Evolutionary conservation across 345 rosid genomes (phyloP).

Genomic region (Salix koriyanagi): DNA sequence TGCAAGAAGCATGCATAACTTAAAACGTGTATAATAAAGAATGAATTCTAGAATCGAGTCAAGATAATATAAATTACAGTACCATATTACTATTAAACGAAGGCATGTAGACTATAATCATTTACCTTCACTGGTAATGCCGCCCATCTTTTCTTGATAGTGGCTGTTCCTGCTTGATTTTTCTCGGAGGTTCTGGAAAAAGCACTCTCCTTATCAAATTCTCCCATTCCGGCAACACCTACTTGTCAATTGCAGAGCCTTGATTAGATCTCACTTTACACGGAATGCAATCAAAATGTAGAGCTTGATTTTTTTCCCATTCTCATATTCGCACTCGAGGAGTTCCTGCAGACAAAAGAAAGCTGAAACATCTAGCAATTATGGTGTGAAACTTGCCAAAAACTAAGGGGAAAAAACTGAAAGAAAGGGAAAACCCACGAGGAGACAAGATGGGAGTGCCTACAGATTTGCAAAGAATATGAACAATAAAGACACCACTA

Average conservation of each 20-base stretch:
- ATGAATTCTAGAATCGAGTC: not conserved
- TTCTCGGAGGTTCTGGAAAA: conserved; percentile 5
- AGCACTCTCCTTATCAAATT: conserved; percentile 13
- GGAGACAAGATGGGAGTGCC: too few relatives aligned
- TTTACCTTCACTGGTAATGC: conserved; percentile 15
- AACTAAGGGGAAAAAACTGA: too few relatives aligned
- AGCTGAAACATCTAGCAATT: not conserved
- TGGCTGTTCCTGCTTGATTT: conserved; percentile 7
- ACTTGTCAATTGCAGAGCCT: conserved; percentile 9
- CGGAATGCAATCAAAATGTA: not conserved
- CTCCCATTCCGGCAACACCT: conserved; percentile 16
- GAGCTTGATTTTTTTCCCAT: conserved; percentile 8
- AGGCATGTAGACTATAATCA: not conserved
- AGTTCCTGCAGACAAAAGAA: not conserved
- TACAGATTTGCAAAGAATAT: too few relatives aligned
- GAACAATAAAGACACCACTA: too few relatives aligned
- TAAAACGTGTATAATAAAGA: not conserved
- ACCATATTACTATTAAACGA: not conserved
- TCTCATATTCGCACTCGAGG: not conserved
- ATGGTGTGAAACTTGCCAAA: not conserved
- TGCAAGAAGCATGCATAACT: not conserved
- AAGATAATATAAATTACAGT: not conserved
- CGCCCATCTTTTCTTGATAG: conserved; percentile 7
- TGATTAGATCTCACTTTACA: not conserved
- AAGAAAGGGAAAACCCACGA: too few relatives aligned